Conservation (phyloP, 805 yeast species). For the Danielozyma ontarioensis region DNA sequence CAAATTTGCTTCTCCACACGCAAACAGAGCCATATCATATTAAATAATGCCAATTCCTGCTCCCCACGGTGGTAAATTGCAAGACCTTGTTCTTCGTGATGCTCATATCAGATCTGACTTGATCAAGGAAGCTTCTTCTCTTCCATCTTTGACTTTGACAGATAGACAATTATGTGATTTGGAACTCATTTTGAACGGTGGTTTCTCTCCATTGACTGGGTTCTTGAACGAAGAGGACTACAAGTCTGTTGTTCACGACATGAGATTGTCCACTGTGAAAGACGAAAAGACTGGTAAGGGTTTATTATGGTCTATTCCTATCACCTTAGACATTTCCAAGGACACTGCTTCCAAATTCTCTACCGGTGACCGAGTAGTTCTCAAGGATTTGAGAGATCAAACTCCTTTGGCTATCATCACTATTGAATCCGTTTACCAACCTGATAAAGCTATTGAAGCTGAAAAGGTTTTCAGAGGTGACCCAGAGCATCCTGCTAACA, state of each 20-base stretch:
- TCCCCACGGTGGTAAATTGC: conserved; percentile 90
- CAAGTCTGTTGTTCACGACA: conserved; percentile 57
- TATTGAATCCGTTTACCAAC: conserved; percentile 71
- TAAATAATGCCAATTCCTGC: conserved; percentile 50
- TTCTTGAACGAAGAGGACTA: conserved; percentile 66
- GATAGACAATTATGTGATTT: conserved; percentile 91
- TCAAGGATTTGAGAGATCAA: conserved; percentile 80
- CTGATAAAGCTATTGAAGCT: conserved; percentile 79
- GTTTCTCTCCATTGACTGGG: conserved; percentile 80
- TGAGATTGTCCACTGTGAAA: conserved; percentile 56
- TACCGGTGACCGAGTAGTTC: conserved; percentile 59
- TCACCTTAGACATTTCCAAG: conserved; percentile 72
- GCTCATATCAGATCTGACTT: conserved; percentile 52
- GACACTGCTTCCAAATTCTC: conserved; percentile 40
- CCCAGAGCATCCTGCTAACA: conserved; percentile 92
- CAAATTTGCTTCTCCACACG: too few species aligned
- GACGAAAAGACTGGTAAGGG: conserved; percentile 44
- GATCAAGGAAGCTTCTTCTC: conserved; percentile 42
- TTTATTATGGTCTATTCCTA: conserved; percentile 86
- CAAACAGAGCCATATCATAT: too few species aligned
- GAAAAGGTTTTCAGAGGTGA: conserved; percentile 89
- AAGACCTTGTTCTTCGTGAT: conserved; percentile 84
- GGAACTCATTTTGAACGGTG: conserved; percentile 89
- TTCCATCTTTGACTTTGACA: conserved; percentile 52
- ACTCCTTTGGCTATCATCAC: conserved; percentile 77